Conservation (phyloP, 73 alveolate genomes). For the Paramecium caudatum region DNA sequence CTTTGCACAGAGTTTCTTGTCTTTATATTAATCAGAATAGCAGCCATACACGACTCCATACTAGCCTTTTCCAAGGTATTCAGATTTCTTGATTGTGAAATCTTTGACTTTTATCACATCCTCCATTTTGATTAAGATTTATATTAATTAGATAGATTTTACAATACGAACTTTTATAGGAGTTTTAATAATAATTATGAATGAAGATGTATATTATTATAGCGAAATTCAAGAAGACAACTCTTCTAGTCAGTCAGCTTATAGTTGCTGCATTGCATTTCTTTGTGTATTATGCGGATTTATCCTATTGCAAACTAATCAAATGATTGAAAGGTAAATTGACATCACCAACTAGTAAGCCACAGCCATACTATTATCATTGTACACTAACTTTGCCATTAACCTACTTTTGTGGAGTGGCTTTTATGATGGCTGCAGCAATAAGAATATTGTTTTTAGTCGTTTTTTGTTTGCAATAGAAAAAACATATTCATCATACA, state of each 20-base stretch:
- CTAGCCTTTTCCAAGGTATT: slow-evolving; percentile 38
- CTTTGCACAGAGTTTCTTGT: slow-evolving; percentile 33
- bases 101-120: not conserved
- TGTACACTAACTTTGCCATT: slow-evolving; percentile 41
- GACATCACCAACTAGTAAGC: not conserved
- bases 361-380: slow-evolving; percentile 29
- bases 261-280: slow-evolving; percentile 42
- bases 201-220: slow-evolving; percentile 7
- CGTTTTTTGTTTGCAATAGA: slow-evolving; percentile 47
- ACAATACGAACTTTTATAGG: not conserved
- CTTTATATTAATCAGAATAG: not conserved
- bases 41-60: slow-evolving; percentile 61
- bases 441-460: not conserved
- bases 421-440: not conserved
- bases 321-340: not conserved
- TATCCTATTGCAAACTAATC: not conserved
- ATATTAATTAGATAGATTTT: slow-evolving; percentile 7
- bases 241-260: slow-evolving; percentile 2
- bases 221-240: slow-evolving; percentile 30
- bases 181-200: not conserved
- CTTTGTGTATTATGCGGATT: slow-evolving; percentile 30
- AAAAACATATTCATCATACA: not conserved
- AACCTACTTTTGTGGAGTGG: slow-evolving; percentile 41
- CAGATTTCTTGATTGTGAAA: not conserved
- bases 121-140: not conserved